phyloP scores from a whole-genome alignment of 495 filamentous ascomycete species.

The Talaromyces nanjingensis region DNA sequence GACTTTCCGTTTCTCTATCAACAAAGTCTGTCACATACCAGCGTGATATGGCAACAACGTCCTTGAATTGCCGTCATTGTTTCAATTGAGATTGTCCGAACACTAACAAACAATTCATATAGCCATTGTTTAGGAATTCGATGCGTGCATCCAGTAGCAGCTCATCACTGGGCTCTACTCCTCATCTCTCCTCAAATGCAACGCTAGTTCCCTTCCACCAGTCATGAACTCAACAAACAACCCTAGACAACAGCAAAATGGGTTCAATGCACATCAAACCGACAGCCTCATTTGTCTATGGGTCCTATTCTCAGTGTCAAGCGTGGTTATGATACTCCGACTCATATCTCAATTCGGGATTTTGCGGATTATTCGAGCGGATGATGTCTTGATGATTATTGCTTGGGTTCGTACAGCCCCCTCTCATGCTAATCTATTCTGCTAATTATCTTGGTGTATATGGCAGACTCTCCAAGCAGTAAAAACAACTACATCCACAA shows the following conservation, averaged over 20 bases:
- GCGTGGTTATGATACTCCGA: conserved; percentile 1
- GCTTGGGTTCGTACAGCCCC: not conserved
- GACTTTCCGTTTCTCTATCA: not conserved
- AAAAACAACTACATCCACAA: not conserved
- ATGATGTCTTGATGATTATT: conserved; percentile 6
- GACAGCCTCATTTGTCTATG: not conserved
- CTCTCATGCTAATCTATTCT: not conserved
- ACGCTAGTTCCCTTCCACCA: not conserved
- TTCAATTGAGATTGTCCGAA: not conserved
- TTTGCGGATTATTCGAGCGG: not conserved
- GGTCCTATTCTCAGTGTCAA: not conserved
- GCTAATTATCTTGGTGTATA: not conserved
- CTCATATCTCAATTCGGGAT: conserved; percentile 1
- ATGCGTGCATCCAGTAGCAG: not conserved
- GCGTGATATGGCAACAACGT: not conserved
- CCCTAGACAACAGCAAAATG: not conserved
- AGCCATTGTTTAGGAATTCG: not conserved
- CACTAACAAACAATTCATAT: not conserved
- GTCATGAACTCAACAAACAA: not conserved
- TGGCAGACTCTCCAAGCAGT: conserved; percentile 1
- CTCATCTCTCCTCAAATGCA: not conserved
- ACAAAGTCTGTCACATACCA: too few relatives aligned
- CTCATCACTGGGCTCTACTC: not conserved
- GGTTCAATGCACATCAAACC: not conserved
- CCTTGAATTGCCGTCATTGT: not conserved